These are phyloP conservation scores for Clavispora santaluciae DNA, from an alignment of 805 yeast species.

Conservation along the genomic window DNA sequence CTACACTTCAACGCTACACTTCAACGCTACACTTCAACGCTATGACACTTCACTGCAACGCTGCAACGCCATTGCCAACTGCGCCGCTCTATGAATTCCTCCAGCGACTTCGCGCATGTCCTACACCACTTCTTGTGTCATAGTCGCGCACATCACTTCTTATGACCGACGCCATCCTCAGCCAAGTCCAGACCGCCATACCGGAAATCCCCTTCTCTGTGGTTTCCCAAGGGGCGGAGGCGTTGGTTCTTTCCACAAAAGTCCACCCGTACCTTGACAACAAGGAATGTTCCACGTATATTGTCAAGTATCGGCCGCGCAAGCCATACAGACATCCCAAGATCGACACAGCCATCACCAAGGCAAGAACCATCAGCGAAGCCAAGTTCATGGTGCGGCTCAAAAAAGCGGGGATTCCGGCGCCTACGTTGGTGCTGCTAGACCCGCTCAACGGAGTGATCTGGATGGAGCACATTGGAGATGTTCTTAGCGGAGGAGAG, in stretches of 20 bases:
- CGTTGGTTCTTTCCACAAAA: conserved; percentile 61
- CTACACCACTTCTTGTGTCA: background rate
- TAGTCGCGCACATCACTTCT: background rate
- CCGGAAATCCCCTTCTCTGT: conserved; percentile 47
- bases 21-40: no score
- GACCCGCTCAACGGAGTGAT: conserved; percentile 76
- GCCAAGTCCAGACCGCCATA: conserved; percentile 37
- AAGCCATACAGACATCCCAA: conserved; percentile 87
- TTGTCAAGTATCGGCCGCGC: conserved; percentile 81
- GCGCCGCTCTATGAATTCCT: no score
- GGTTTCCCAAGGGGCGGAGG: conserved; percentile 90
- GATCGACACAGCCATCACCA: conserved; percentile 71
- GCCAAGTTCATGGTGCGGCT: conserved; percentile 67
- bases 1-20: no score
- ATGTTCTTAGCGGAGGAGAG: conserved; percentile 43
- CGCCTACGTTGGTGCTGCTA: conserved; percentile 70
- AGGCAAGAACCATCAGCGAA: conserved; percentile 78
- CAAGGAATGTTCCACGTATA: conserved; percentile 31
- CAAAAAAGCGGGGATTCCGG: conserved; percentile 50
- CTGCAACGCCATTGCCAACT: no score
- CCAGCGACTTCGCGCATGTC: no score
- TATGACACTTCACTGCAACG: no score
- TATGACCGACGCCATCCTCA: conserved; percentile 55
- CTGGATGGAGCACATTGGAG: conserved; percentile 83
- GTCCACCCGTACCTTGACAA: conserved; percentile 56